Evolutionary conservation across 306 rosid species (phyloP).

Genomic region (Casuarina glauca): DNA sequence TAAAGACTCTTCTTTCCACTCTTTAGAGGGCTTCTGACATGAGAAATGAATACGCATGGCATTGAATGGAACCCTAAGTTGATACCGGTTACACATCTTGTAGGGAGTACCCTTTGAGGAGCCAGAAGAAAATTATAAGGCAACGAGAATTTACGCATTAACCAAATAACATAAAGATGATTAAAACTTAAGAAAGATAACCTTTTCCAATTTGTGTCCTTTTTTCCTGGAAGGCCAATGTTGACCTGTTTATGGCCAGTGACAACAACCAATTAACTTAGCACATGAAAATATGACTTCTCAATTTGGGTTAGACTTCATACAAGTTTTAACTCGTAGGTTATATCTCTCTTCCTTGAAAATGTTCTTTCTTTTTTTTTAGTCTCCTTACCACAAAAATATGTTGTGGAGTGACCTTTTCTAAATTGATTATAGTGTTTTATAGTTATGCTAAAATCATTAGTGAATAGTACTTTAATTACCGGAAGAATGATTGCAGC

Average conservation of each 20-base stretch:
- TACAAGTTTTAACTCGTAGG: neutral
- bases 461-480: slow-evolving; percentile 29
- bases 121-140: neutral
- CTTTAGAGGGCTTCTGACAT: neutral
- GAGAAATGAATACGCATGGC: neutral
- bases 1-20: neutral
- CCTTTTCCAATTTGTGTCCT: neutral
- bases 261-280: neutral
- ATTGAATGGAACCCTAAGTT: neutral
- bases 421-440: neutral
- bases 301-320: neutral
- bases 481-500: slow-evolving; percentile 50
- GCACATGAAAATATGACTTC: neutral
- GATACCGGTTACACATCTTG: neutral
- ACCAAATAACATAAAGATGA: neutral
- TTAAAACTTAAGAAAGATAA: neutral
- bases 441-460: neutral
- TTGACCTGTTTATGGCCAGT: neutral
- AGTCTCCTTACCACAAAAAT: neutral
- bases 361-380: neutral
- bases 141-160: neutral
- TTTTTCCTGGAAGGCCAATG: neutral
- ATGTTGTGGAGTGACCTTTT: neutral
- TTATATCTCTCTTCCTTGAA: neutral
- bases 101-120: neutral